Evolutionary conservation across 139 green algal species (phyloP).

Genomic region (Yamagishiella unicocca): DNA sequence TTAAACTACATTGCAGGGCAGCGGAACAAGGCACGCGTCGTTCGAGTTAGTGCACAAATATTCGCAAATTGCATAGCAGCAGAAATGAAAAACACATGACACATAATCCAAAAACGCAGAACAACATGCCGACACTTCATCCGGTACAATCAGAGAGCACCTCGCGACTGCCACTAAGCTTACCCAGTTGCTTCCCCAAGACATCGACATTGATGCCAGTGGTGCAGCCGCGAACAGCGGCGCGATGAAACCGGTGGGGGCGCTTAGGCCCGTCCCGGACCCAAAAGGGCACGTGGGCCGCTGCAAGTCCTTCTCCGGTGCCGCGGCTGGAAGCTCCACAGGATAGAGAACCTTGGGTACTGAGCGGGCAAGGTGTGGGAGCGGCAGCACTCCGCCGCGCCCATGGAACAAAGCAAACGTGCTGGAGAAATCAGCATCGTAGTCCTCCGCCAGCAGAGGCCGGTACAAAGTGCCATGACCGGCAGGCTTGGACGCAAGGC

Average conservation of each 20-base stretch:
- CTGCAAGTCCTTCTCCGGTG: not conserved
- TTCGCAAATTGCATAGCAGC: too few relatives aligned
- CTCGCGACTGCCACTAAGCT: too few relatives aligned
- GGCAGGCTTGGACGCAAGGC: not conserved
- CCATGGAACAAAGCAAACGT: slow-evolving; percentile 79
- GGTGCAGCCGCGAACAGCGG: not conserved
- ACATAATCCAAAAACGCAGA: too few relatives aligned
- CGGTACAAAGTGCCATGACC: not conserved
- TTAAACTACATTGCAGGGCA: slow-evolving; percentile 31
- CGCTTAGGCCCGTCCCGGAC: not conserved
- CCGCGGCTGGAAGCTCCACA: not conserved
- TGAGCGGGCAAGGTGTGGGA: not conserved
- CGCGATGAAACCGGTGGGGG: not conserved
- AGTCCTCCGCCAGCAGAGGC: slow-evolving; percentile 16
- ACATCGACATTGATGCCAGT: slow-evolving; percentile 45
- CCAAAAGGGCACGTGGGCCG: not conserved
- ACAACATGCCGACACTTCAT: not conserved
- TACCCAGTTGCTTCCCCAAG: slow-evolving; percentile 47
- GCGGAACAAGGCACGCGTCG: not conserved
- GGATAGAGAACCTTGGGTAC: not conserved
- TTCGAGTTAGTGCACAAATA: too few relatives aligned
- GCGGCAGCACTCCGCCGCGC: slow-evolving; percentile 60
- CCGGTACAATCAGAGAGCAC: slow-evolving; percentile 4
- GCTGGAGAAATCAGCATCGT: slow-evolving; percentile 40
- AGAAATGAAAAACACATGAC: too few relatives aligned